These are phyloP conservation scores for Hypomontagnella monticulosa DNA, from an alignment of 495 filamentous ascomycete species.

Conservation along the genomic window DNA sequence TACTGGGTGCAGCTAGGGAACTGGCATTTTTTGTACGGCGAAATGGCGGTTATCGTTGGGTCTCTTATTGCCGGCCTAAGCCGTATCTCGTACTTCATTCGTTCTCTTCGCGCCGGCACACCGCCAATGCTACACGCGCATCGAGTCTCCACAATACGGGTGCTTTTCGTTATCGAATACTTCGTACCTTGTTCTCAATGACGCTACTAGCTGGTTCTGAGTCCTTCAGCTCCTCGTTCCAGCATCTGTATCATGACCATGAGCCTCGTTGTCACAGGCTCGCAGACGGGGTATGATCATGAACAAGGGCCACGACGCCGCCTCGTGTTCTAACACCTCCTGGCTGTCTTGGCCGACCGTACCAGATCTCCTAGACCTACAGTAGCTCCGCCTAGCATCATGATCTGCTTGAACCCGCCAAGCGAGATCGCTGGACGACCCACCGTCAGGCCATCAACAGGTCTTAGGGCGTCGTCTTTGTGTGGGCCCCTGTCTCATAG, in stretches of 20 bases:
- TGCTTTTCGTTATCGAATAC: background rate
- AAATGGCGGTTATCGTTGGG: conserved; percentile 3
- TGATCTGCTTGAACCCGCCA: conserved; percentile 28
- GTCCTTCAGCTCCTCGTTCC: conserved; percentile 21
- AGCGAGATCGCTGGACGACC: conserved; percentile 29
- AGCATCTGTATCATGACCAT: conserved; percentile 27
- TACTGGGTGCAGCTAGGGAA: conserved; percentile 8
- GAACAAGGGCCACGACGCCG: conserved; percentile 13
- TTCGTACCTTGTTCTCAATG: conserved; percentile 1
- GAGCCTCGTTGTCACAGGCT: conserved; percentile 34
- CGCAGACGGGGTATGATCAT: conserved; percentile 30
- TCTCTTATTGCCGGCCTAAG: conserved; percentile 1
- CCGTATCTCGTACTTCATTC: conserved; percentile 12
- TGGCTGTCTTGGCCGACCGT: conserved; percentile 13
- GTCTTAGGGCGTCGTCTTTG: conserved; percentile 18
- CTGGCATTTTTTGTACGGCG: conserved; percentile 14
- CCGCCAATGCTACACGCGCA: conserved; percentile 17
- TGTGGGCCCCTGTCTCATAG: conserved; percentile 37
- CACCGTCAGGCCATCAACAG: conserved; percentile 36
- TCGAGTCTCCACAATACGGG: conserved; percentile 11
- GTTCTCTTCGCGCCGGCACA: conserved; percentile 27
- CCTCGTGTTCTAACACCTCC: conserved; percentile 9
- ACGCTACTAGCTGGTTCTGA: background rate
- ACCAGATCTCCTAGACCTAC: conserved; percentile 13
- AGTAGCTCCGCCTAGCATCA: conserved; percentile 11